Base-by-base conservation (phyloP, 768 basidiomycete genomes). In the Termitomyces sp. region DNA sequence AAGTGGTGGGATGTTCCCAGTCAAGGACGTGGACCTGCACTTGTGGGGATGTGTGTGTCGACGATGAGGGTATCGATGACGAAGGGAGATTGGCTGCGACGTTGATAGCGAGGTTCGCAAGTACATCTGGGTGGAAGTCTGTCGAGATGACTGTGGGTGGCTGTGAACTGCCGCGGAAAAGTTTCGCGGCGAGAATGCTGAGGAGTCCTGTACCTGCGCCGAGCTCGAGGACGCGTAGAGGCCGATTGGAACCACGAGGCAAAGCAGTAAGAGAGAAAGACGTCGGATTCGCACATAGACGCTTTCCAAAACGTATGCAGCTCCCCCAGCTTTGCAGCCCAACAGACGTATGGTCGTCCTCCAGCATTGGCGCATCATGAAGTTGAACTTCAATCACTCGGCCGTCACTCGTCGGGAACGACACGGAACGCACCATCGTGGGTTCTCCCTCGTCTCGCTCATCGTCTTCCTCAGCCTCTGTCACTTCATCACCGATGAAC, bases 291-390 rank as follows among this genome's bases (percentile, higher is more conserved):
- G 71, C 68, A 46, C 84, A 86, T 51, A 92, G 75, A 47, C 79
- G 77, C 63, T 86, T 80, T 1, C 84, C 85, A 48, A 94, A 77
- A 36, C 90, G 70, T 65, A 91, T 87, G 18, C 85, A 81, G 64
- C 87, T 86, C 9, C 84, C 90, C 91, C 92, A 93, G 65, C 88
- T 92, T 69, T 93, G 91, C 45, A 93, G 72, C 0, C 92, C 90
- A 33, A 92, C 90, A 18, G 84, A 85, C 10, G 88, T 90, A 67
- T 92, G 86, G 66, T 92, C 90, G 15, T 79, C 75, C 33, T 70
- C 73, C 28, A 81, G 74, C 41, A 90, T 72, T 1, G 86, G 81
- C 1, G 83, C 88, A 63, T 92, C 90, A 65, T 87, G 87, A 34
- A 92, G 74, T 68, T 86, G 77, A 51, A 88, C 75, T 18, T 68